A percentile compares a stretch with the other conserved stretches of the same genome.
Evolutionary conservation across 2,329 filamentous ascomycete species (phyloP).

Genomic region (Blastomyces gilchristii): DNA sequence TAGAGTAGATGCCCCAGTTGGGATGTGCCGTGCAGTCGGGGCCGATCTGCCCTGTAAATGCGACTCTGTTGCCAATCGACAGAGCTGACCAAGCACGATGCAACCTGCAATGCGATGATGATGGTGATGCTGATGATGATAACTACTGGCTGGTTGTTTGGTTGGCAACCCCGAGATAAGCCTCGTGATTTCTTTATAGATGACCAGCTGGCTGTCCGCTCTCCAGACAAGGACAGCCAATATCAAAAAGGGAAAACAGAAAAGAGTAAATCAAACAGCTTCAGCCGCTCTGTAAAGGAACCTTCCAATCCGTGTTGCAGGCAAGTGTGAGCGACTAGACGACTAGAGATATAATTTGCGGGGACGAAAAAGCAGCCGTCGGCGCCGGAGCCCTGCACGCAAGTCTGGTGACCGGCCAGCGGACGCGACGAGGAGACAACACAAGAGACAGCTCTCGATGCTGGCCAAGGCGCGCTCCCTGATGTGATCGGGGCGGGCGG

Average conservation of each 20-base stretch:
- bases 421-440: slow-evolving; percentile 10
- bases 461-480: not conserved
- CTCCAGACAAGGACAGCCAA: not conserved
- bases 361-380: not conserved
- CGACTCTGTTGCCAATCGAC: not conserved
- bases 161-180: too few species aligned
- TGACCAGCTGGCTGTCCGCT: not conserved
- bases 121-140: not conserved
- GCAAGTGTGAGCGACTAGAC: not conserved
- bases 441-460: slow-evolving; percentile 8
- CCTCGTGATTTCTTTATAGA: not conserved
- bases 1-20: not conserved
- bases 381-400: not conserved
- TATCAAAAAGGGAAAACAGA: not conserved
- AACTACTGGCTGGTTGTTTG: not conserved
- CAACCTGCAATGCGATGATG: not conserved
- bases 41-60: not conserved
- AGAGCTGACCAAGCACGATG: not conserved
- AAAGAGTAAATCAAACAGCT: not conserved
- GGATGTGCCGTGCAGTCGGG: slow-evolving; percentile 1
- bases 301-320: not conserved
- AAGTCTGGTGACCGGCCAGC: slow-evolving; percentile 11
- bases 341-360: not conserved
- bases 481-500: not conserved
- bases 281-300: slow-evolving; percentile 1